Evolutionary conservation across 768 basidiomycete genomes (phyloP).

Genomic region (Suillus luteus): DNA sequence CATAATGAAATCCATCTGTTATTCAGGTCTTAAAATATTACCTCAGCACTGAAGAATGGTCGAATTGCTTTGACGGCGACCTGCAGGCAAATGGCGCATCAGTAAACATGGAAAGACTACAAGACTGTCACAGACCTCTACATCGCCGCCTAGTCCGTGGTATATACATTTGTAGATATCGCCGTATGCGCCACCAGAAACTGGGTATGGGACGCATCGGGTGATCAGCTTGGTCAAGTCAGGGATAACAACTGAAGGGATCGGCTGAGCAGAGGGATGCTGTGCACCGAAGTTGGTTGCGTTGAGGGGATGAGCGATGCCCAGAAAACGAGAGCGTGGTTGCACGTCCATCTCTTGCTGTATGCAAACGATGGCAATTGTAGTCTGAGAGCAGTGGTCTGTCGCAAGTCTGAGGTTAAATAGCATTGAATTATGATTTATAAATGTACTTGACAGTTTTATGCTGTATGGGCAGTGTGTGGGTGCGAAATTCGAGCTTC

Average conservation of each 20-base stretch:
- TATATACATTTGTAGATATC: background rate
- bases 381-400: slow-evolving; percentile 23
- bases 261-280: slow-evolving; percentile 27
- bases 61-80: background rate
- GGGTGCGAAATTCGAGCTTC: background rate
- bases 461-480: background rate
- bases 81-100: background rate
- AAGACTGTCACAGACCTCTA: background rate
- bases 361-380: slow-evolving; percentile 38
- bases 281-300: slow-evolving; percentile 44
- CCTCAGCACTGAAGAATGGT: background rate
- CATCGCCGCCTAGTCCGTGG: background rate
- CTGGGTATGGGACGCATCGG: background rate
- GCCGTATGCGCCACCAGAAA: background rate
- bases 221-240: background rate
- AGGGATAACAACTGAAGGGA: background rate
- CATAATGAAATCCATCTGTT: too few relatives aligned
- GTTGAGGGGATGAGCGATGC: slow-evolving; percentile 48
- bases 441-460: background rate
- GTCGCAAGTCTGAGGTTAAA: slow-evolving; percentile 20
- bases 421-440: background rate
- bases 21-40: background rate
- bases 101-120: background rate
- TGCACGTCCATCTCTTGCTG: slow-evolving; percentile 36
- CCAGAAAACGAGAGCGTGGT: slow-evolving; percentile 42